These are phyloP conservation scores for Neopestalotiopsis sp. DNA, from an alignment of 2,329 filamentous ascomycete species.

Conservation along the genomic window DNA sequence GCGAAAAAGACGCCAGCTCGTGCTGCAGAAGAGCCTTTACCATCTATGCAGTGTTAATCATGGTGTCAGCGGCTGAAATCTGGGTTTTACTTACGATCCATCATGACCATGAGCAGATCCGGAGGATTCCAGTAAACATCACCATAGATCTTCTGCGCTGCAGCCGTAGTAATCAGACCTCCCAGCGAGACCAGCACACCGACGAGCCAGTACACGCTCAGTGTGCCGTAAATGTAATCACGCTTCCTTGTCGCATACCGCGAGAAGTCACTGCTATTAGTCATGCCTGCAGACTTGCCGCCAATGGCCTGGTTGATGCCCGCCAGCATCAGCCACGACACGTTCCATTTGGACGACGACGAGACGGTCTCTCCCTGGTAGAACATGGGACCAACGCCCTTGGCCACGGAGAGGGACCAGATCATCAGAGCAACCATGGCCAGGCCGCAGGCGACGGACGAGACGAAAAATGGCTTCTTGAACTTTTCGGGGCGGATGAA, in stretches of 20 bases:
- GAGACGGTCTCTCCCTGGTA: slow-evolving; percentile 40
- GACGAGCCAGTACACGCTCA: slow-evolving; percentile 44
- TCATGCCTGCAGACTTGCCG: slow-evolving; percentile 40
- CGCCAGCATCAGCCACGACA: slow-evolving; percentile 49
- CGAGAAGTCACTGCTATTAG: slow-evolving; percentile 44
- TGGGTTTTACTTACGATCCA: slow-evolving; percentile 34
- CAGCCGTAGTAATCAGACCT: slow-evolving; percentile 49
- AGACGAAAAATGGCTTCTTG: slow-evolving; percentile 49
- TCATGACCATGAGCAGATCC: slow-evolving; percentile 50
- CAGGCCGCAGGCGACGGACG: slow-evolving; percentile 46
- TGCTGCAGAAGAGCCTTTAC: slow-evolving; percentile 39
- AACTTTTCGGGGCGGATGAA: slow-evolving; percentile 54
- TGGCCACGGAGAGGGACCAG: slow-evolving; percentile 48
- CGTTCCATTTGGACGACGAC: slow-evolving; percentile 37
- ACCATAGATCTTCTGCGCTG: slow-evolving; percentile 50
- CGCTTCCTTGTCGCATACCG: slow-evolving; percentile 42
- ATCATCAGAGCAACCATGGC: slow-evolving; percentile 54
- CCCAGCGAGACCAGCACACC: slow-evolving; percentile 47
- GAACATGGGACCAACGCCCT: slow-evolving; percentile 50
- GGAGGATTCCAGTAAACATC: slow-evolving; percentile 53
- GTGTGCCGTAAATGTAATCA: slow-evolving; percentile 43
- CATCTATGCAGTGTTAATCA: slow-evolving; percentile 27
- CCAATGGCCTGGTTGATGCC: slow-evolving; percentile 49
- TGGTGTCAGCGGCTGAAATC: neutral
- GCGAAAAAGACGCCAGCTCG: slow-evolving; percentile 32